Evolutionary conservation across 768 basidiomycete genomes (phyloP).

Genomic region (Amanita molliuscula): DNA sequence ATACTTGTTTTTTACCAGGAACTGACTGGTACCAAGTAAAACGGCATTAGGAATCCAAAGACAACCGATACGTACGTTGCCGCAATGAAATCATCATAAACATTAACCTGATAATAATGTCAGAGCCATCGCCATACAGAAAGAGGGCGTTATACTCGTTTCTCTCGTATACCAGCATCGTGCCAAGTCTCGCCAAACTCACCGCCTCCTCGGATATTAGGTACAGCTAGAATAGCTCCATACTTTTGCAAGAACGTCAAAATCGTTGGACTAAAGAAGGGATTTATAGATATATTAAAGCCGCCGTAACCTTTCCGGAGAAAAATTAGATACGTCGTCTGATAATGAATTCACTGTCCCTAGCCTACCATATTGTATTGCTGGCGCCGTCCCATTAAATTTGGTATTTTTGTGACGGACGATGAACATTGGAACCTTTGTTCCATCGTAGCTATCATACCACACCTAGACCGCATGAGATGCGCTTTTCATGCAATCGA

Average conservation of each 20-base stretch:
- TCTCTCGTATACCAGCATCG: slow-evolving; percentile 54
- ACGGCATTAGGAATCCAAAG: not conserved
- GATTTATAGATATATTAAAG: slow-evolving; percentile 60
- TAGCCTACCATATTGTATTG: slow-evolving; percentile 59
- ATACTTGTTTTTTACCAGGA: slow-evolving; percentile 63
- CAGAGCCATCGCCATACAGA: slow-evolving; percentile 5
- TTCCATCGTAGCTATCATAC: slow-evolving; percentile 73
- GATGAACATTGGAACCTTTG: slow-evolving; percentile 78
- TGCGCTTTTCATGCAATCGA: not conserved
- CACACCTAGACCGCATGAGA: slow-evolving; percentile 42
- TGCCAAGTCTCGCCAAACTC: slow-evolving; percentile 89
- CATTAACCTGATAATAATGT: slow-evolving; percentile 38
- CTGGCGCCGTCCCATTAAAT: slow-evolving; percentile 67
- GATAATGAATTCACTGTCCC: not conserved
- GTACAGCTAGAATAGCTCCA: slow-evolving; percentile 51
- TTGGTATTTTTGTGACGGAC: slow-evolving; percentile 63
- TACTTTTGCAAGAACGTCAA: slow-evolving; percentile 69
- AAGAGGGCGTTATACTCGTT: slow-evolving; percentile 39
- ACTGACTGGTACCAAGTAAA: slow-evolving; percentile 33
- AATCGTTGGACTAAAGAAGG: slow-evolving; percentile 61
- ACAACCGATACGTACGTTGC: slow-evolving; percentile 44
- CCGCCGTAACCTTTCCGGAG: slow-evolving; percentile 61
- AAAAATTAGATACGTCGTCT: not conserved
- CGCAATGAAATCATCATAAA: slow-evolving; percentile 77
- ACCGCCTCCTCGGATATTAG: slow-evolving; percentile 56